Conservation (phyloP, 345 rosid species). For the Carallia brachiata region DNA sequence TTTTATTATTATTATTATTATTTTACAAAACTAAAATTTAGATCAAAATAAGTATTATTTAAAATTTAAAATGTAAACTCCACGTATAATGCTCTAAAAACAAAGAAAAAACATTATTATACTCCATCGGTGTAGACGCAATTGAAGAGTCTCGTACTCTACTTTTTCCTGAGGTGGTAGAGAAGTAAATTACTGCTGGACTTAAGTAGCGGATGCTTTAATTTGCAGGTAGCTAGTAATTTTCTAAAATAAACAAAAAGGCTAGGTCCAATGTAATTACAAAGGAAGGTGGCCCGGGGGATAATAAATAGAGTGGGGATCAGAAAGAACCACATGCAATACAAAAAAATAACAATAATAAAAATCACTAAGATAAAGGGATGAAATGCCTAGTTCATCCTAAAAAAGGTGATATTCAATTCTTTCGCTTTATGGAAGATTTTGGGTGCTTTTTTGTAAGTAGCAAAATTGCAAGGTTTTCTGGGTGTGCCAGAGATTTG, state of each 20-base stretch:
- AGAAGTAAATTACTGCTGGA: background rate
- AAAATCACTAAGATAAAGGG: conserved; percentile 11
- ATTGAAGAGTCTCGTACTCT: too few relatives aligned
- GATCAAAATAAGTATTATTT: too few relatives aligned
- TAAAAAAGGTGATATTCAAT: conserved; percentile 53
- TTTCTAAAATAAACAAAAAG: background rate
- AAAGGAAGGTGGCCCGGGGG: conserved; percentile 1
- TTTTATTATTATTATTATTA: too few relatives aligned
- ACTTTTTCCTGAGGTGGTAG: background rate
- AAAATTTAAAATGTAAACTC: too few relatives aligned
- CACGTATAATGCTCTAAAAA: too few relatives aligned
- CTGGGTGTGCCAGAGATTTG: conserved; percentile 39
- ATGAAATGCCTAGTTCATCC: conserved; percentile 46
- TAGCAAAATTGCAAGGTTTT: conserved; percentile 14
- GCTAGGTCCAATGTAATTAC: conserved; percentile 3
- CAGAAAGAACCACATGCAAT: conserved; percentile 40
- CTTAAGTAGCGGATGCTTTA: background rate
- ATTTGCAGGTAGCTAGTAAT: background rate
- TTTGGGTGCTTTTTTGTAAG: conserved; percentile 36
- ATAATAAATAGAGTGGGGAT: background rate
- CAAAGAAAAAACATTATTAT: too few relatives aligned
- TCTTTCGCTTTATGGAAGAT: conserved; percentile 50
- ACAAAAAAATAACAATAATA: conserved; percentile 8
- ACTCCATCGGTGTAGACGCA: too few relatives aligned
- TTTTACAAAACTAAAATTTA: too few relatives aligned